These are phyloP conservation scores for Suaeda aralocaspica DNA, from an alignment of 148 eudicot genomes.

Conservation along the genomic window DNA sequence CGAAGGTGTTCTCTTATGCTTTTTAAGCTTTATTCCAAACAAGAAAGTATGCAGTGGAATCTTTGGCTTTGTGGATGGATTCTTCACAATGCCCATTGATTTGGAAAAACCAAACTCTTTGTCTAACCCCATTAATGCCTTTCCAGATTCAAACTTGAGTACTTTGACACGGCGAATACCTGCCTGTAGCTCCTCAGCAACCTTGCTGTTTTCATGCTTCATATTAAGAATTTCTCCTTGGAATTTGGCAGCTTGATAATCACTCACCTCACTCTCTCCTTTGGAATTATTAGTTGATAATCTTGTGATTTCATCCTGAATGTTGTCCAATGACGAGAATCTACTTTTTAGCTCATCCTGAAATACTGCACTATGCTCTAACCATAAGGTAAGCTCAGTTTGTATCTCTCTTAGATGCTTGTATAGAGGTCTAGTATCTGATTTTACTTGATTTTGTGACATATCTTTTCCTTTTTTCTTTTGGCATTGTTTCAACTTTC, in stretches of 20 bases:
- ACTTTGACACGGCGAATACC: conserved; percentile 47
- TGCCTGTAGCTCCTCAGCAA: conserved; percentile 51
- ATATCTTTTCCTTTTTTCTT: conserved; percentile 28
- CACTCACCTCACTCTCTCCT: conserved; percentile 32
- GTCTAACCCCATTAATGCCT: conserved; percentile 40
- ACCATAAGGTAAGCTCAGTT: conserved; percentile 64
- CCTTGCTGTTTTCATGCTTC: conserved; percentile 75
- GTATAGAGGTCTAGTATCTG: conserved; percentile 66
- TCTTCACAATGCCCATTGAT: conserved; percentile 24
- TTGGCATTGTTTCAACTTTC: conserved; percentile 34
- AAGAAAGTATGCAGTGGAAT: conserved; percentile 65
- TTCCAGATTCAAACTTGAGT: conserved; percentile 46
- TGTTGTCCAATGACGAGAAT: conserved; percentile 45
- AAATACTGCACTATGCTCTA: conserved; percentile 59
- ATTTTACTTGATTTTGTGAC: conserved; percentile 26
- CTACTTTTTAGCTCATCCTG: conserved; percentile 59
- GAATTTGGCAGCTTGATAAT: conserved; percentile 65
- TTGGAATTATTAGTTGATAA: conserved; percentile 26
- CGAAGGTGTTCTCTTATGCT: conserved; percentile 33
- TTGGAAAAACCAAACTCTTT: conserved; percentile 47
- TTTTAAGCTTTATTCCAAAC: conserved; percentile 64
- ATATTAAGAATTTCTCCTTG: conserved; percentile 76
- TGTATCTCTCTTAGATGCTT: conserved; percentile 64
- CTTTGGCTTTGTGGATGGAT: conserved; percentile 37
- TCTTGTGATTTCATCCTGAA: conserved; percentile 53